Conservation (phyloP, 371 early-diverging fungal species). For the Smittium culicis region DNA sequence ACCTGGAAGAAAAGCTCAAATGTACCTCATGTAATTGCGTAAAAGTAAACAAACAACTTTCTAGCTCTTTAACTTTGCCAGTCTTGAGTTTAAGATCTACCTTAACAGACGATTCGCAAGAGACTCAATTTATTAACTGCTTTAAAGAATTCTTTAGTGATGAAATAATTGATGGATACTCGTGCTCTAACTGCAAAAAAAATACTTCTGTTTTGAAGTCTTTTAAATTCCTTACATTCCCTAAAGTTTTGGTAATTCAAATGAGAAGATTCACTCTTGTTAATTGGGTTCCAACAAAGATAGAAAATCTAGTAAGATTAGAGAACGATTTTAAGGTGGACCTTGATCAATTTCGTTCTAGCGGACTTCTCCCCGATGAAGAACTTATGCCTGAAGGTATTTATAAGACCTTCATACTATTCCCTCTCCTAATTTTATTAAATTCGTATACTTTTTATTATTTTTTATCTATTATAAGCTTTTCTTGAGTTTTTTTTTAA, state of each 20-base stretch:
- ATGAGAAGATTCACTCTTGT: constrained; percentile 72
- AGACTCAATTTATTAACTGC: constrained; percentile 45
- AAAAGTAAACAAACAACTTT: constrained; percentile 48
- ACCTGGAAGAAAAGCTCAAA: constrained; percentile 64
- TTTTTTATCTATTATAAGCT: no score
- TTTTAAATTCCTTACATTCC: constrained; percentile 36
- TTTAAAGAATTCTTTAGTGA: constrained; percentile 43
- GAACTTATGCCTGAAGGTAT: constrained; percentile 2
- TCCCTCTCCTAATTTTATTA: background rate
- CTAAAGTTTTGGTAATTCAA: constrained; percentile 64
- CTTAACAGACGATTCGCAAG: constrained; percentile 9
- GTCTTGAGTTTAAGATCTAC: constrained; percentile 46
- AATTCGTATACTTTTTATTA: no score
- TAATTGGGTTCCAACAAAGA: constrained; percentile 77
- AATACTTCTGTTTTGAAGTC: constrained; percentile 53
- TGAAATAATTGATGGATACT: constrained; percentile 52
- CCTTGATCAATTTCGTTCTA: background rate
- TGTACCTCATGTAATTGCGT: constrained; percentile 70
- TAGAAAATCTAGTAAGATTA: constrained; percentile 49
- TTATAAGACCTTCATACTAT: background rate
- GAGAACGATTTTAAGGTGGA: constrained; percentile 23
- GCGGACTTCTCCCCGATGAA: constrained; percentile 5
- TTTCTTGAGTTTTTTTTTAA: no score
- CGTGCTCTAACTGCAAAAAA: constrained; percentile 62
- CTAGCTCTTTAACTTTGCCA: constrained; percentile 51